Evolutionary conservation across 1,284 basidiomycete genomes (phyloP), one percentile per base, ranked within the genome.

Genomic region (Ceratobasidium sp.): DNA sequence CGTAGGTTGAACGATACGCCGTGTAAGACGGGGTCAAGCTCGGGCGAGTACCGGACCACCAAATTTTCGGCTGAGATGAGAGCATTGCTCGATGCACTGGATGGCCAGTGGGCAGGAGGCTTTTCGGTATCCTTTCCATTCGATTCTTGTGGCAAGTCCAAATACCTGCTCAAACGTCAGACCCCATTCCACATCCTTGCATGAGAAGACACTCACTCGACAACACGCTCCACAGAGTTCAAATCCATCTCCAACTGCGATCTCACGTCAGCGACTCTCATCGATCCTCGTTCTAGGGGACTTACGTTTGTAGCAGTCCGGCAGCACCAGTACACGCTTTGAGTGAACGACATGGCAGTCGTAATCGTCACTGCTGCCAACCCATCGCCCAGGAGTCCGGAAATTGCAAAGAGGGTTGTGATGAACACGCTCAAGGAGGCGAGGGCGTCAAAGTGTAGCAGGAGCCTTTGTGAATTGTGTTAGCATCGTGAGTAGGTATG

Each of bases 291-390:
- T 16, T 8, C 18, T 52, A 35, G n/a, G 18, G 35, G 11, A 67
- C 64, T 67, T 14, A 67, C 64, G 21, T n/a, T 67, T 1, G 64
- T 67, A 16, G 64, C 64, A 38, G 64, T 67, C 38, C 64, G 28
- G 32, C 64, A 67, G 28, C 64, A 67, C 49, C 50, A 67, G 38
- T 67, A 67, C n/a, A 67, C 64, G 38, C 64, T 67, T 23, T 67
- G 64, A 14, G 89, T 88, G 77, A 89, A 88, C 38, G 84, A 81
- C 84, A 89, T 87, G n/a, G 88, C 87, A 73, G 90, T 90, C 0
- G 93, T 91, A 75, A 98, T 96, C 77, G 92, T 95, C 59, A 97
- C 82, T 81, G 91, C 95, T 11, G 94, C 94, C 26, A 88, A 84
- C 57, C 95, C 95, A 0, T 93, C 89, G 7, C 84, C 82, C 30